These are phyloP conservation scores for Neoboletus subvelutipes DNA, from an alignment of 768 basidiomycete species.

Conservation along the genomic window DNA sequence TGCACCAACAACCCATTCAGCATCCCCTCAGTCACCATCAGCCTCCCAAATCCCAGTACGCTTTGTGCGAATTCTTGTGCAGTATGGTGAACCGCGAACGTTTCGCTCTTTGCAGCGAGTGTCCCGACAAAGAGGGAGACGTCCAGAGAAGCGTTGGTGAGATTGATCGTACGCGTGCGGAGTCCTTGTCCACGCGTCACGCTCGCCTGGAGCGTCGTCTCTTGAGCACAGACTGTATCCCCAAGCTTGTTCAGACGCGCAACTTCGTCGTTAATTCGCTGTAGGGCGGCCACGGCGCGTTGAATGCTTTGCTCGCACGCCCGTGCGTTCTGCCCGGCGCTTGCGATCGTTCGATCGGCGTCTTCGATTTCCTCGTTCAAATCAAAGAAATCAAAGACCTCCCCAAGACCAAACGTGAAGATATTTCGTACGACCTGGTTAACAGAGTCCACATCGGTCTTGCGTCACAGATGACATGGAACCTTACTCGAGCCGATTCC, in stretches of 20 bases:
- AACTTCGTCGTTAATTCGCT: slow-evolving; percentile 2
- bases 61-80: slow-evolving; percentile 12
- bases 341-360: slow-evolving; percentile 7
- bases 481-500: slow-evolving; percentile 16
- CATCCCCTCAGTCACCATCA: slow-evolving; percentile 7
- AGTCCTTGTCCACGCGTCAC: slow-evolving; percentile 4
- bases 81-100: slow-evolving; percentile 6
- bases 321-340: slow-evolving; percentile 1
- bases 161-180: slow-evolving; percentile 15
- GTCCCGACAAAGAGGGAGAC: slow-evolving; percentile 14
- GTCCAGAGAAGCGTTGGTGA: slow-evolving; percentile 16
- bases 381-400: slow-evolving; percentile 17
- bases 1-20: slow-evolving; percentile 3
- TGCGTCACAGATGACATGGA: neutral
- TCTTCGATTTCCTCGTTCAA: slow-evolving; percentile 14
- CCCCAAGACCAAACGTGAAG: slow-evolving; percentile 15
- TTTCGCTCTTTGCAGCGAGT: slow-evolving; percentile 18
- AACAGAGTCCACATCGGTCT: neutral
- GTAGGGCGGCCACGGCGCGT: slow-evolving; percentile 2
- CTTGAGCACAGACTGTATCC: slow-evolving; percentile 1
- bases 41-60: slow-evolving; percentile 8
- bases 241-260: slow-evolving; percentile 5
- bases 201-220: slow-evolving; percentile 8
- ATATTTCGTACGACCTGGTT: slow-evolving; percentile 14
- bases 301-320: slow-evolving; percentile 10